These are phyloP conservation scores for Plasmodium blacklocki DNA, from an alignment of 169 alveolate species.

Conservation along the genomic window DNA sequence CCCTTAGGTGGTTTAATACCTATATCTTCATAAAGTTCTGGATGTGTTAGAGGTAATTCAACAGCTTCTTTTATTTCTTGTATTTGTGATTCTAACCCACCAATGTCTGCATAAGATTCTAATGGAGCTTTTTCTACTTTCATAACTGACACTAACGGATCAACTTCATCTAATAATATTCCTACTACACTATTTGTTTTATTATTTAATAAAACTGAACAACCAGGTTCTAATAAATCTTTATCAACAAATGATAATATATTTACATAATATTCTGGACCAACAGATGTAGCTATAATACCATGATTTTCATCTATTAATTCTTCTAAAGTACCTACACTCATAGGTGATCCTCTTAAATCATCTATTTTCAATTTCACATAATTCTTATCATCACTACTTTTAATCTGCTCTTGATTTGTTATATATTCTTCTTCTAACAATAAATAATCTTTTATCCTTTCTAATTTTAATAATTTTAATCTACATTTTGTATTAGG, in stretches of 20 bases:
- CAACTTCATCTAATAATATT: slow-evolving; percentile 97
- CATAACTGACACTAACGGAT: slow-evolving; percentile 97
- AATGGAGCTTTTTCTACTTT: slow-evolving; percentile 99
- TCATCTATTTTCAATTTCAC: slow-evolving; percentile 93
- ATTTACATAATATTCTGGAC: slow-evolving; percentile 98
- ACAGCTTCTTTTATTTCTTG: slow-evolving; percentile 95
- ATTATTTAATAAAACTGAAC: slow-evolving; percentile 97
- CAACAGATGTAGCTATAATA: slow-evolving; percentile 97
- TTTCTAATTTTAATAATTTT: slow-evolving; percentile 92
- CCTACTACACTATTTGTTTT: slow-evolving; percentile 98
- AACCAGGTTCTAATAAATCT: slow-evolving; percentile 98
- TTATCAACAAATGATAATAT: slow-evolving; percentile 98
- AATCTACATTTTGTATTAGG: slow-evolving; percentile 96
- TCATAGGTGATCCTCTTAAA: slow-evolving; percentile 98
- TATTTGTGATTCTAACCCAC: slow-evolving; percentile 99
- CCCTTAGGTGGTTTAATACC: slow-evolving; percentile 98
- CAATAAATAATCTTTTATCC: slow-evolving; percentile 96
- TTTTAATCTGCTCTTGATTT: slow-evolving; percentile 89
- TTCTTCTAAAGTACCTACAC: slow-evolving; percentile 98
- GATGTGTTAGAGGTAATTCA: slow-evolving; percentile 98
- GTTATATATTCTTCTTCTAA: slow-evolving; percentile 96
- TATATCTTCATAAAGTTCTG: slow-evolving; percentile 99
- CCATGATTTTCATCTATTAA: slow-evolving; percentile 98
- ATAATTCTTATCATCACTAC: slow-evolving; percentile 83
- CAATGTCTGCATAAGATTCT: slow-evolving; percentile 99